Conservation (phyloP, 768 basidiomycete species). For the Phylloporus sp. region DNA sequence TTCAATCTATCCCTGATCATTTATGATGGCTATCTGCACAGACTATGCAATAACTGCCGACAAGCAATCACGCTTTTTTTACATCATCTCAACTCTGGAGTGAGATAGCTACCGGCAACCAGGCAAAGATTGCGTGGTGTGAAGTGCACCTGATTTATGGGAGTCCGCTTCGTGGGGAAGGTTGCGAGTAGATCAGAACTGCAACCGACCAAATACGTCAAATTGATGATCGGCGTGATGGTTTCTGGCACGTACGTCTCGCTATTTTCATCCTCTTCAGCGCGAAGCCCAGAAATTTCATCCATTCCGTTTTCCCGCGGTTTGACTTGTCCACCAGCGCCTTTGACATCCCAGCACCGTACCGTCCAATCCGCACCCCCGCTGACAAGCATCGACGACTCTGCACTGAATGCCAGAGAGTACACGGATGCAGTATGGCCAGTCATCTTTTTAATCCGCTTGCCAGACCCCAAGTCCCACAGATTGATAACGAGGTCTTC, state of each 20-base stretch:
- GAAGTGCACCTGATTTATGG: constrained; percentile 87
- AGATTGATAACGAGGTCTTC: constrained; percentile 92
- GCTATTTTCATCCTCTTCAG: constrained; percentile 46
- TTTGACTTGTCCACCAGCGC: constrained; percentile 62
- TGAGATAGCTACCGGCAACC: constrained; percentile 70
- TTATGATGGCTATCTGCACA: neutral
- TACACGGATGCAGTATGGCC: constrained; percentile 90
- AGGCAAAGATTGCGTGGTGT: constrained; percentile 92
- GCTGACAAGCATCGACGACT: constrained; percentile 85
- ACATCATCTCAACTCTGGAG: constrained; percentile 53
- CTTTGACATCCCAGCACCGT: constrained; percentile 95
- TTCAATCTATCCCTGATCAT: constrained; percentile 4
- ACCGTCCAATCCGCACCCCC: constrained; percentile 95
- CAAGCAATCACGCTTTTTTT: neutral
- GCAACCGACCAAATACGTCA: constrained; percentile 9
- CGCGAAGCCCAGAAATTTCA: constrained; percentile 30
- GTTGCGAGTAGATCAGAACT: constrained; percentile 86
- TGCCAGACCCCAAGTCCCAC: constrained; percentile 96
- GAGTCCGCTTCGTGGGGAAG: constrained; percentile 94
- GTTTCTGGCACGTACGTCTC: constrained; percentile 60
- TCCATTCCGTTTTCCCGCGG: constrained; percentile 50
- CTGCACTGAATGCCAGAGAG: constrained; percentile 86
- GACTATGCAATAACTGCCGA: neutral
- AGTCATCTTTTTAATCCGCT: constrained; percentile 92
- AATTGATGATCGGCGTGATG: neutral